Base-by-base conservation (phyloP, 1,139 yeast genomes). In the Blastobotrys ciferrii region DNA sequence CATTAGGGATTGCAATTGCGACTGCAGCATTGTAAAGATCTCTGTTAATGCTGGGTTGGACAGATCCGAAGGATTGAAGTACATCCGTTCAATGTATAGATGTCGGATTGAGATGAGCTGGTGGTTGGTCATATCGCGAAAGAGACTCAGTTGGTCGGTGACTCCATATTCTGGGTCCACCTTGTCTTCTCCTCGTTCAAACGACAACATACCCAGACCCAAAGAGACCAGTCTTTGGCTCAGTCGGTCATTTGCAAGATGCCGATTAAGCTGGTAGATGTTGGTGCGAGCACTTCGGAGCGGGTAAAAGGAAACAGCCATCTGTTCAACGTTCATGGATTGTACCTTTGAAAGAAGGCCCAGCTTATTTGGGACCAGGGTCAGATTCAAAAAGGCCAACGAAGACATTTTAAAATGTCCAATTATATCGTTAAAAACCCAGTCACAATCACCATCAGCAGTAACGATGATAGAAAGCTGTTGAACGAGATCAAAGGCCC, bases 381-480 rank as follows among this genome's bases (percentile, higher is more conserved):
- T 9, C 28, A 18, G 13, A 4, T 23, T 18, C 12, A 36, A 12
- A 19, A 17, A 28, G 9, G 6, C 18, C 19, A 36, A 12, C 3
- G 40, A 28, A 13, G 40, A 18, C 12, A 36, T 5, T 7, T 19
- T 36, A 13, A 36, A 36, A 12, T 36, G 40, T n/a, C 40, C n/a
- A 11, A 19, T 28, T 18, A 25, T 25, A 12, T 39, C 42, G 9
- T 23, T 32, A 3, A 39, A 5, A 17, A 39, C 17, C n/a, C 25
- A 6, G 32, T 5, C 14, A 11, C 32, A 25, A 13, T 13, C 7
- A 15, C 13, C 14, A 6, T 15, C 19, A 4, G 42, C 12, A 3
- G 32, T 4, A 53, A 60, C 32, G 48, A 45, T 48, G 48, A 52
- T 45, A 33, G 43, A 33, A 36, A 45, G 38, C 50, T 36, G 40